Evolutionary conservation across 106 monocot genomes (phyloP).

Genomic region (Acorus calamus): DNA sequence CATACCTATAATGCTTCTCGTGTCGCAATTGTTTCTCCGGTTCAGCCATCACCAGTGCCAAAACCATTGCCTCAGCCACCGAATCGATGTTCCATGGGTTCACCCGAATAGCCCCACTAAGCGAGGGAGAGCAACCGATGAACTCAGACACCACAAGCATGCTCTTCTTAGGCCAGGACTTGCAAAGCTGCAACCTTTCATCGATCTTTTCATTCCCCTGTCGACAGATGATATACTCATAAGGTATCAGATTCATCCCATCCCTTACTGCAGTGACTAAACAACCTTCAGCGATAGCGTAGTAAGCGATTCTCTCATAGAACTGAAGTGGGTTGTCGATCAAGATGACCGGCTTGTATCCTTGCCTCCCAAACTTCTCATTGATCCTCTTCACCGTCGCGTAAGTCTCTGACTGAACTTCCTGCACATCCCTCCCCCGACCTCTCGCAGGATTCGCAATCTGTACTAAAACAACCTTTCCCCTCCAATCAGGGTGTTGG

Average conservation of each 20-base stretch:
- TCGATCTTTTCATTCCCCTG: conserved; percentile 36
- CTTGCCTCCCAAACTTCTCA: conserved; percentile 23
- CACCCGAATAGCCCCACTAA: conserved; percentile 43
- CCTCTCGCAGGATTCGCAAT: conserved; percentile 53
- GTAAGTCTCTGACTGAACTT: conserved; percentile 33
- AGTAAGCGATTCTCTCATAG: conserved; percentile 45
- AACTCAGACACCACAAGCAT: conserved; percentile 49
- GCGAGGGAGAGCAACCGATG: conserved; percentile 43
- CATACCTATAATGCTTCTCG: conserved; percentile 22
- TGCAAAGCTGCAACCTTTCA: conserved; percentile 8
- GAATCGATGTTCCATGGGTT: conserved; percentile 48
- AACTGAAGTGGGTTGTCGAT: conserved; percentile 34
- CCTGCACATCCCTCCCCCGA: conserved; percentile 34
- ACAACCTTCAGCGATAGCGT: conserved; percentile 39
- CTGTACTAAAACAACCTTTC: conserved; percentile 35
- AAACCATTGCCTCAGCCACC: conserved; percentile 41
- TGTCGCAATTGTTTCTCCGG: conserved; percentile 21
- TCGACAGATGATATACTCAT: conserved; percentile 42
- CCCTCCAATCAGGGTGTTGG: conserved; percentile 34
- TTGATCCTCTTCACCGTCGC: conserved; percentile 32
- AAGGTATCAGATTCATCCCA: conserved; percentile 52
- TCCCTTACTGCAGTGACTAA: conserved; percentile 51
- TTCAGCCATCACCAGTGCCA: conserved; percentile 22
- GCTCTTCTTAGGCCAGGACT: conserved; percentile 21
- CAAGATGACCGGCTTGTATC: conserved; percentile 30